phyloP scores from a whole-genome alignment of 257 asterid genomes.

The Schizonepeta tenuifolia region DNA sequence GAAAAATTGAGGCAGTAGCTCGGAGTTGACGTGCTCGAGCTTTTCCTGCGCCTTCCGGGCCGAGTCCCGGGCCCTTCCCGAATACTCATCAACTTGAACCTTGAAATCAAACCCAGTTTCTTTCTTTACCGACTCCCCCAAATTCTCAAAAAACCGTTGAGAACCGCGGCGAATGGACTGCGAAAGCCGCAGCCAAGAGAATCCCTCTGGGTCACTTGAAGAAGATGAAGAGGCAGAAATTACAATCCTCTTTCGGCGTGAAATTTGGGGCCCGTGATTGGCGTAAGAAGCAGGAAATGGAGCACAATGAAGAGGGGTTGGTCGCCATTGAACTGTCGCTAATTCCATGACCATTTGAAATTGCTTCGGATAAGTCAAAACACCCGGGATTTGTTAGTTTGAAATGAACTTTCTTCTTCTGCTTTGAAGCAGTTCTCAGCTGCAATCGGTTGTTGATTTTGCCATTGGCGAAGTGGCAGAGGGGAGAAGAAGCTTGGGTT shows the following conservation, averaged over 20 bases:
- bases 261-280: constrained; percentile 41
- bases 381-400: neutral
- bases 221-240: constrained; percentile 66
- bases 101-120: constrained; percentile 71
- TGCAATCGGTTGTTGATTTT: constrained; percentile 17
- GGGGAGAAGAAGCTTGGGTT: constrained; percentile 14
- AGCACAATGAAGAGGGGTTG: constrained; percentile 29
- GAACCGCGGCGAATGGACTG: constrained; percentile 68
- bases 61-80: constrained; percentile 46
- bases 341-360: constrained; percentile 37
- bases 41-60: constrained; percentile 40
- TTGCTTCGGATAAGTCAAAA: neutral
- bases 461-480: constrained; percentile 15
- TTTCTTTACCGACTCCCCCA: constrained; percentile 72
- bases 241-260: constrained; percentile 52
- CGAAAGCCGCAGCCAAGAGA: constrained; percentile 73
- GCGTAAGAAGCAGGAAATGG: constrained; percentile 39
- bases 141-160: constrained; percentile 56
- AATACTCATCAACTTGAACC: constrained; percentile 41
- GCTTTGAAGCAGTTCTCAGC: constrained; percentile 18
- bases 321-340: constrained; percentile 43
- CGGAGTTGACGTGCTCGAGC: constrained; percentile 54
- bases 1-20: constrained; percentile 63
- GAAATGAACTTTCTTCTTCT: neutral
- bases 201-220: constrained; percentile 54